These are phyloP conservation scores for Pyrus pyrifolia DNA, from an alignment of 306 rosid genomes.

Conservation along the genomic window DNA sequence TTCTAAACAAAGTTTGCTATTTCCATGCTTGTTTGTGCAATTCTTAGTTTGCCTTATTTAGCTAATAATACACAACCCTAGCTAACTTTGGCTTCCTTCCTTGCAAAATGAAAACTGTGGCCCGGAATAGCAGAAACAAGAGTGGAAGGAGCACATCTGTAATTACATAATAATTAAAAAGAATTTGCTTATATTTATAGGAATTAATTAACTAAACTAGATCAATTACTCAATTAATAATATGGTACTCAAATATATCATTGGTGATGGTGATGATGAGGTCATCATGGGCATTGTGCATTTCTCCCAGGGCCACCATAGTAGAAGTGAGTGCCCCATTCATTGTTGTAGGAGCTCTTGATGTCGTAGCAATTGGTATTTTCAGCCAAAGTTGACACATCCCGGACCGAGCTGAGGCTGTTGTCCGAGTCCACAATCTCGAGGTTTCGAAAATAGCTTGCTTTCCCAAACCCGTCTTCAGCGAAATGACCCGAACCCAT, in stretches of 20 bases:
- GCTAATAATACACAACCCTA: not conserved
- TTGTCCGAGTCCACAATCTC: slow-evolving; percentile 86
- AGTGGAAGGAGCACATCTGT: slow-evolving; percentile 3
- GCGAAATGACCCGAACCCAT: slow-evolving; percentile 92
- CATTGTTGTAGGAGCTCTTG: slow-evolving; percentile 49
- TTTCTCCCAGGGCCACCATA: slow-evolving; percentile 86
- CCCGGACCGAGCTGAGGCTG: slow-evolving; percentile 50
- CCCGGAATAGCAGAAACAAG: not conserved
- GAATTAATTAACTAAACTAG: not conserved
- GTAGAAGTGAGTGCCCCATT: slow-evolving; percentile 90
- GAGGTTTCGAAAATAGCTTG: slow-evolving; percentile 84
- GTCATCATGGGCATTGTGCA: slow-evolving; percentile 45
- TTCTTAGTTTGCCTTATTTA: not conserved
- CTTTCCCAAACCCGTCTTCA: slow-evolving; percentile 73
- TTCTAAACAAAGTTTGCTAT: not conserved
- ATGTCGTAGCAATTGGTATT: slow-evolving; percentile 73
- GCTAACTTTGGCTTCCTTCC: slow-evolving; percentile 1
- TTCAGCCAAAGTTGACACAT: slow-evolving; percentile 63
- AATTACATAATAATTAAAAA: not conserved
- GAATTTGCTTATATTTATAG: slow-evolving; percentile 2
- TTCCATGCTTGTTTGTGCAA: slow-evolving; percentile 8
- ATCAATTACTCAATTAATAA: not conserved
- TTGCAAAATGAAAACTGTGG: not conserved
- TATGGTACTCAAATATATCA: no score
- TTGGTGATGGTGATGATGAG: not conserved